A percentile compares a stretch with the other conserved stretches of the same genome.
phyloP scores from a whole-genome alignment of 1,139 yeast genomes.

The Lodderomyces parapsilosis region DNA sequence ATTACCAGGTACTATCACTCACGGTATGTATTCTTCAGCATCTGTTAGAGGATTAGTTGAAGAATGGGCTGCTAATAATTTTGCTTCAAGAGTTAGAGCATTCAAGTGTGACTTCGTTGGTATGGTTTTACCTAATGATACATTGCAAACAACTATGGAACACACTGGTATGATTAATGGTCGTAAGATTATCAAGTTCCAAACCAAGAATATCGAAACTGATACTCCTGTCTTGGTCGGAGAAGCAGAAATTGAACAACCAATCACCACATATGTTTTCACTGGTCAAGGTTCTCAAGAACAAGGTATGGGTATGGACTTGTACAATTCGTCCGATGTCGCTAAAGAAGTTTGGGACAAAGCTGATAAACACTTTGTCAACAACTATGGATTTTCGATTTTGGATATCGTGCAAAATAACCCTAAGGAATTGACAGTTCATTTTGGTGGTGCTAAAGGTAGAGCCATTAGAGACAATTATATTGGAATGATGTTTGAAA shows the following conservation, averaged over 20 bases:
- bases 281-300: constrained; percentile 99
- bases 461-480: constrained; percentile 92
- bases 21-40: constrained; percentile 98
- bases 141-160: constrained; percentile 81
- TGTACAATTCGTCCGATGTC: constrained; percentile 85
- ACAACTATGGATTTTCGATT: constrained; percentile 95
- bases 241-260: constrained; percentile 98
- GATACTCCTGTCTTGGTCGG: constrained; percentile 78
- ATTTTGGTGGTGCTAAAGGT: constrained; percentile 98
- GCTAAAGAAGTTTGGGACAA: constrained; percentile 97
- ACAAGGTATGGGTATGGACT: constrained; percentile 99
- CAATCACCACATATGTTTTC: constrained; percentile 92
- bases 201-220: constrained; percentile 79
- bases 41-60: constrained; percentile 93
- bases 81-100: constrained; percentile 93
- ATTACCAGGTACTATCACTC: constrained; percentile 96
- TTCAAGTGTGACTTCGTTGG: constrained; percentile 89
- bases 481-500: constrained; percentile 96
- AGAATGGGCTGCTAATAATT: constrained; percentile 98
- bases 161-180: constrained; percentile 99
- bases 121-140: constrained; percentile 97
- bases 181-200: constrained; percentile 93
- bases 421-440: constrained; percentile 92
- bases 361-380: constrained; percentile 90
- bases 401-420: constrained; percentile 92